Evolutionary conservation across 345 rosid genomes (phyloP).

Genomic region (Corymbia maculata): DNA sequence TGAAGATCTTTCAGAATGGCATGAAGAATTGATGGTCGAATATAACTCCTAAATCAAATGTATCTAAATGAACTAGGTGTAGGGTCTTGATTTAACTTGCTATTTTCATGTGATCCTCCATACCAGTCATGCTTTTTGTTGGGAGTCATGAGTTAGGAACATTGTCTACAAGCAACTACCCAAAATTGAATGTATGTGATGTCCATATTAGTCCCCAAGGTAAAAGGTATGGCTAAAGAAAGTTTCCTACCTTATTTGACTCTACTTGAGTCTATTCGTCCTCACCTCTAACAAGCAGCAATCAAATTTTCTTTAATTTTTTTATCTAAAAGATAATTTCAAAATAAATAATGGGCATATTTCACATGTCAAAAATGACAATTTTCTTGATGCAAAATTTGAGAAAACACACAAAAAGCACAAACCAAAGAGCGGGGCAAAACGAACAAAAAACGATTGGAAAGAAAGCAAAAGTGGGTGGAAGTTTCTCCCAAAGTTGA

Average conservation of each 20-base stretch:
- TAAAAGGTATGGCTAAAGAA: background rate
- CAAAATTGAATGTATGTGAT: background rate
- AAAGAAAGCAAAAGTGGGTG: background rate
- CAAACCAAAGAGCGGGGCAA: background rate
- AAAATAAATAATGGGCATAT: background rate
- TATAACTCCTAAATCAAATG: background rate
- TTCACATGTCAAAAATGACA: background rate
- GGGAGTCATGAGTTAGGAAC: background rate
- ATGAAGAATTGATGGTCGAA: background rate
- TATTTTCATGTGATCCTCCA: background rate
- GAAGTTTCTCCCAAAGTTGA: background rate
- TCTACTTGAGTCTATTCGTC: background rate
- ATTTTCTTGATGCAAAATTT: background rate
- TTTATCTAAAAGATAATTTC: too few relatives aligned
- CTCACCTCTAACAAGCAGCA: background rate
- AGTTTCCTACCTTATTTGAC: too few relatives aligned
- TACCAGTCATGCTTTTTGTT: fast-evolving
- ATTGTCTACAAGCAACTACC: background rate
- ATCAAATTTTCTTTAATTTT: too few relatives aligned
- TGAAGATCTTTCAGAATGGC: background rate
- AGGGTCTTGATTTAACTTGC: background rate
- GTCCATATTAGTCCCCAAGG: background rate
- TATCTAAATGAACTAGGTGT: background rate
- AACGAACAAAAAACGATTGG: background rate
- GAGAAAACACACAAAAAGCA: background rate